Percentiles rank a stretch among this genome's conserved stretches.
These are phyloP conservation scores for Globisporangium cylindrosporum DNA, from an alignment of 352 stramenopile genomes.

Conservation along the genomic window DNA sequence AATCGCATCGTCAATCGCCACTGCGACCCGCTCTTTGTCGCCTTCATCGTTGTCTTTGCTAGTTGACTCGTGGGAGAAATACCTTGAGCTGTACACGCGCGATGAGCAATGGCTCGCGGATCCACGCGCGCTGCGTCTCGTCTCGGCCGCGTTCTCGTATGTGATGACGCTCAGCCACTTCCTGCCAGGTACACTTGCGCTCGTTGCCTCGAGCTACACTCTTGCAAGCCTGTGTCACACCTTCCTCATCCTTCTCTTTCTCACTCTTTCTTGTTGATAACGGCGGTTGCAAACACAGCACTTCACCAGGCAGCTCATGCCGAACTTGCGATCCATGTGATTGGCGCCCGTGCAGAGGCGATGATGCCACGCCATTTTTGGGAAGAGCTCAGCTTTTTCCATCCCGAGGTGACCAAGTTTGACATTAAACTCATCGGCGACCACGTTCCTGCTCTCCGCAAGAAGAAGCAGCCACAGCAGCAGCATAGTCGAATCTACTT, in stretches of 20 bases:
- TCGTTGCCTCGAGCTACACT: neutral
- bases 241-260: neutral
- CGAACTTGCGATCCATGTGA: slow-evolving; percentile 40
- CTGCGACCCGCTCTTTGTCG: neutral
- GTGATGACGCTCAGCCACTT: slow-evolving; percentile 59
- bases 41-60: neutral
- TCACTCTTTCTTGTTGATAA: neutral
- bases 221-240: neutral
- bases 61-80: slow-evolving; percentile 38
- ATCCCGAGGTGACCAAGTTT: slow-evolving; percentile 27
- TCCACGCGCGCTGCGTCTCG: slow-evolving; percentile 33
- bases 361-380: slow-evolving; percentile 74
- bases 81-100: slow-evolving; percentile 38
- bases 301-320: neutral
- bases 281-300: neutral
- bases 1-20: neutral
- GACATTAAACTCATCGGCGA: slow-evolving; percentile 63
- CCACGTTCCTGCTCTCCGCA: slow-evolving; percentile 45
- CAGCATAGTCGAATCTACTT: slow-evolving; percentile 29
- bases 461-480: slow-evolving; percentile 15
- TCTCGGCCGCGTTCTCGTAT: slow-evolving; percentile 72
- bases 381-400: slow-evolving; percentile 50
- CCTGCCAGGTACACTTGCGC: slow-evolving; percentile 24
- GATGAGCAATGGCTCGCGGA: slow-evolving; percentile 33
- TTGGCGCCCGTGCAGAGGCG: slow-evolving; percentile 69